A percentile compares a stretch with the other conserved stretches of the same genome.
Conservation (phyloP, 2,329 filamentous ascomycete genomes). For the Penicillium sp. region DNA sequence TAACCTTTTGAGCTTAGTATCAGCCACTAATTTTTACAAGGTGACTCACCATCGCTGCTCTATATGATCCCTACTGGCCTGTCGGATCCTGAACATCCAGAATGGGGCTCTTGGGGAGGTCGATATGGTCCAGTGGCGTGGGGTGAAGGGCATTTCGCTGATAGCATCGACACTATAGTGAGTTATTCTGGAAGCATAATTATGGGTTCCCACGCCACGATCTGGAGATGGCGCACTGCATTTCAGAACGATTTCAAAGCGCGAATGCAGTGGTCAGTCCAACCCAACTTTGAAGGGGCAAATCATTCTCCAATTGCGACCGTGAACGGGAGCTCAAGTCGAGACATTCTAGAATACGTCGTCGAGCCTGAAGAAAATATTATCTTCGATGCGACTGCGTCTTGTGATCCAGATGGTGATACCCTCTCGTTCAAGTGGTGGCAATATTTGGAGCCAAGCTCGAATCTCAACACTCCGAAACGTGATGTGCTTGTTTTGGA, state of each 20-base stretch:
- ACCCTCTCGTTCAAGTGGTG: slow-evolving; percentile 8
- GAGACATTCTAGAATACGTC: slow-evolving; percentile 1
- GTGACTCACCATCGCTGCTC: slow-evolving; percentile 1
- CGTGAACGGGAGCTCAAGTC: not conserved
- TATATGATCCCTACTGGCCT: slow-evolving; percentile 4
- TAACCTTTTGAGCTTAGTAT: not conserved
- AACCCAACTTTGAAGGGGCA: not conserved
- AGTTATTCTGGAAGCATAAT: not conserved
- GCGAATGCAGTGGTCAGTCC: slow-evolving; percentile 2
- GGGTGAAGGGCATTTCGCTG: slow-evolving; percentile 1
- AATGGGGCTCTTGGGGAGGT: slow-evolving; percentile 5
- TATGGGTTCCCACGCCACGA: not conserved
- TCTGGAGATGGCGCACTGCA: slow-evolving; percentile 3
- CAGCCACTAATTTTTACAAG: not conserved
- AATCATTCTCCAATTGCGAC: not conserved
- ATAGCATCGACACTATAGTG: slow-evolving; percentile 1
- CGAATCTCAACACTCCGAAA: slow-evolving; percentile 1
- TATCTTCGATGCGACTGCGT: slow-evolving; percentile 1
- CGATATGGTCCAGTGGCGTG: not conserved
- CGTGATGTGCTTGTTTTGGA: slow-evolving; percentile 3
- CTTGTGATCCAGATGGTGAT: slow-evolving; percentile 4
- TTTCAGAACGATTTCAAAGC: slow-evolving; percentile 4
- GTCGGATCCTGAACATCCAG: slow-evolving; percentile 1
- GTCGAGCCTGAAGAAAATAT: slow-evolving; percentile 1
- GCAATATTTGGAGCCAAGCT: slow-evolving; percentile 12